Base-by-base conservation (phyloP, 495 filamentous ascomycete species). In the Xylaria sp. region DNA sequence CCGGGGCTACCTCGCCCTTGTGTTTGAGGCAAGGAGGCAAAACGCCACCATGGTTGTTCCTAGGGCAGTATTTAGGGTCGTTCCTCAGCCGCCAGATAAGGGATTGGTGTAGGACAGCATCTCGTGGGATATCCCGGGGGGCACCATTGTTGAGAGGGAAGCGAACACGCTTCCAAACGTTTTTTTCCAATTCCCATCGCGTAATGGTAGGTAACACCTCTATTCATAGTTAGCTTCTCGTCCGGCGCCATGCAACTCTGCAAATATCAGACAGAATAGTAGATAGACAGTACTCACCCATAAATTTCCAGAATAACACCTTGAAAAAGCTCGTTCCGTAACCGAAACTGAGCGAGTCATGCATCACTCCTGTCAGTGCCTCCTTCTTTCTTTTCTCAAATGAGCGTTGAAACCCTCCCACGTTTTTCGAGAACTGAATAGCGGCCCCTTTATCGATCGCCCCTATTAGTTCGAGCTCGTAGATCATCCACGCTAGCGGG, bases 51-150 rank as follows among this genome's bases (percentile, higher is more conserved):
- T 75, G 73, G 40, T 77, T 77, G 76, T 93, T 93, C 4, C 87
- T 88, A 2, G 91, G 91, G 0, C 89, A 82, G 74, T 93, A 93
- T 0, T 75, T 82, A 0, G 80, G 74, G 68, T 92, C 79, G 5
- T 83, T 84, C 48, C 88, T 73, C 88, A 93, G 88, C 9, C 92
- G 82, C 64, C 82, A 84, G 35, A 93, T 83, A 3, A 90, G 90
- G 12, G 86, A 88, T 41, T 86, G 80, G 74, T 94, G 92, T 2
- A 93, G 85, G 61, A 87, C 83, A 1, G 88, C 90, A 72, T 87
- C 82, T 12, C 85, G 79, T 0, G 92, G 92, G 33, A 94, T 90
- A 75, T 93, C 92, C 4, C 92, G 86, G 2, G 87, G 83, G 68
- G 90, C 89, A 24, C 91, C 92, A 48, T 86, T 85, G 6, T 91